Percentiles rank a stretch among this genome's conserved stretches.
These are phyloP conservation scores for Clausena lansium DNA, from an alignment of 345 rosid genomes.

Conservation along the genomic window DNA sequence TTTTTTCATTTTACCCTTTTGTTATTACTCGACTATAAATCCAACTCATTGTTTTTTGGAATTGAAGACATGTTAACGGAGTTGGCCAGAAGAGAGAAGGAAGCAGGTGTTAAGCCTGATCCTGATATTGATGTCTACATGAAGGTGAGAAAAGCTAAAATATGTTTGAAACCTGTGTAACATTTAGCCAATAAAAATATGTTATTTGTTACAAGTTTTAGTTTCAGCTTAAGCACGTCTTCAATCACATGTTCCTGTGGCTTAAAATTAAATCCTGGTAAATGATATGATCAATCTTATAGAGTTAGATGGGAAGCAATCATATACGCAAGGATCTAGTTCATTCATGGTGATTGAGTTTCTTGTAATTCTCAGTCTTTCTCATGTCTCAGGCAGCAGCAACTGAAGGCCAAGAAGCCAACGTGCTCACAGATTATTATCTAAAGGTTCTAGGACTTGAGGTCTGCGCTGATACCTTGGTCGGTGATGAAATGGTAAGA, in stretches of 20 bases:
- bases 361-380: slow-evolving; percentile 1
- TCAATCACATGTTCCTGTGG: not conserved
- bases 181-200: no score
- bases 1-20: no score
- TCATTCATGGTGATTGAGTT: not conserved
- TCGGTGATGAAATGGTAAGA: slow-evolving; percentile 60
- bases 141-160: slow-evolving; percentile 43
- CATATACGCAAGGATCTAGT: no score
- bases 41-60: not conserved
- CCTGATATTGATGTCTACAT: slow-evolving; percentile 51
- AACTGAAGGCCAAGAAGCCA: slow-evolving; percentile 47
- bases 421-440: slow-evolving; percentile 50
- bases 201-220: not conserved
- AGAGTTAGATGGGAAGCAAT: not conserved
- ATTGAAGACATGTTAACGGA: slow-evolving; percentile 62
- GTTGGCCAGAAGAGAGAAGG: slow-evolving; percentile 75
- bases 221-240: not conserved
- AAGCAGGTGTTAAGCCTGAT: slow-evolving; percentile 45
- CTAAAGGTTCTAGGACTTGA: slow-evolving; percentile 68
- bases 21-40: not conserved
- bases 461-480: slow-evolving; percentile 59
- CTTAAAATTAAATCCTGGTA: not conserved
- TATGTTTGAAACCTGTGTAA: not conserved
- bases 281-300: no score
- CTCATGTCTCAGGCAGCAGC: slow-evolving; percentile 42